These are phyloP conservation scores for Phytophthora foliorum DNA, from an alignment of 352 stramenopile genomes.

Conservation along the genomic window DNA sequence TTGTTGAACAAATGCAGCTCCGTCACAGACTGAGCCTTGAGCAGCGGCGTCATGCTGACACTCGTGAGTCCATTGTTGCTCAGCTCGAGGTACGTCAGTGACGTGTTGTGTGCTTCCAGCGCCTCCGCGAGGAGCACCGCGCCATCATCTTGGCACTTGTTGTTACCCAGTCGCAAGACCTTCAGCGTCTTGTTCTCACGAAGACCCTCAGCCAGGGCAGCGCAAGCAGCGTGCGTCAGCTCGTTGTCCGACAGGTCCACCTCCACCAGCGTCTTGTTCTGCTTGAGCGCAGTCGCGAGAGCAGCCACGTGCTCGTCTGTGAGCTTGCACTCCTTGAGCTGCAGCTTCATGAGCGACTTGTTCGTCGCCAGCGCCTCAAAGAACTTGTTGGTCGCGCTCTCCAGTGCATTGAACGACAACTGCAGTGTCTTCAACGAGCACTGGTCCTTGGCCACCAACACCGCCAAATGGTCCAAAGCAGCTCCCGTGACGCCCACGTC, in stretches of 20 bases:
- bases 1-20: constrained; percentile 87
- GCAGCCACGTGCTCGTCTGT: constrained; percentile 49
- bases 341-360: constrained; percentile 69
- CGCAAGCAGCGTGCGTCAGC: constrained; percentile 46
- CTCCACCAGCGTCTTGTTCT: constrained; percentile 60
- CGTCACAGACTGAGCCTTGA: constrained; percentile 55
- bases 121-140: constrained; percentile 46
- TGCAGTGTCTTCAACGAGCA: constrained; percentile 72
- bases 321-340: constrained; percentile 75
- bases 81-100: constrained; percentile 69
- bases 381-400: constrained; percentile 46
- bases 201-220: constrained; percentile 55
- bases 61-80: constrained; percentile 75
- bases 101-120: constrained; percentile 46
- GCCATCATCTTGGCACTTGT: constrained; percentile 66
- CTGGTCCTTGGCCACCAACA: constrained; percentile 41
- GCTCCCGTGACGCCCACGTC: constrained; percentile 57
- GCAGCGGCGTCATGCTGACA: constrained; percentile 52
- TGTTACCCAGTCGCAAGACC: constrained; percentile 64
- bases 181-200: constrained; percentile 55
- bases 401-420: constrained; percentile 79
- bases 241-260: constrained; percentile 81
- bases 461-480: constrained; percentile 59
- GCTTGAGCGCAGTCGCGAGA: constrained; percentile 52
- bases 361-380: constrained; percentile 71